Percentiles rank a stretch among this genome's conserved stretches.
These are phyloP conservation scores for Amauroascus niger DNA, from an alignment of 2,329 filamentous ascomycete genomes.

Conservation along the genomic window DNA sequence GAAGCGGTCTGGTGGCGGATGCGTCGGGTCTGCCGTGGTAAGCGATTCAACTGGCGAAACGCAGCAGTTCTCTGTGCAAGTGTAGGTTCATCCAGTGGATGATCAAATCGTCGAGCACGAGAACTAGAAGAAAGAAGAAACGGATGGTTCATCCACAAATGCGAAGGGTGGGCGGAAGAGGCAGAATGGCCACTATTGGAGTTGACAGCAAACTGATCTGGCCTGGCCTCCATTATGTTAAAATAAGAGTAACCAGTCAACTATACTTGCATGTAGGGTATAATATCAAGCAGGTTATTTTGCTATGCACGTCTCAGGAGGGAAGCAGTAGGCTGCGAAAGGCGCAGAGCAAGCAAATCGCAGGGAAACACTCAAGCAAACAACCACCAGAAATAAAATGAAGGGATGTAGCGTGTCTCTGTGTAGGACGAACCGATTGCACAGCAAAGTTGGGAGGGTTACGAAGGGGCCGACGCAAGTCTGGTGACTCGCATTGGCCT, in stretches of 20 bases:
- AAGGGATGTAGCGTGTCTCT: constrained; percentile 15
- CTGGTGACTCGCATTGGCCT: constrained; percentile 14
- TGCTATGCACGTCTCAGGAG: not conserved
- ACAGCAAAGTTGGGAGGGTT: constrained; percentile 9
- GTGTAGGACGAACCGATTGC: constrained; percentile 14
- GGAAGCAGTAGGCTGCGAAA: not conserved
- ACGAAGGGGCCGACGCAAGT: constrained; percentile 9
- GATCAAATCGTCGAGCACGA: constrained; percentile 22
- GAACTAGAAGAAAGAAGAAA: constrained; percentile 22
- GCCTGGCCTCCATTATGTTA: constrained; percentile 28
- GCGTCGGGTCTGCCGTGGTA: constrained; percentile 22
- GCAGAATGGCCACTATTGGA: constrained; percentile 24
- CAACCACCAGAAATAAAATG: constrained; percentile 9
- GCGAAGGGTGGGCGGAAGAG: constrained; percentile 24
- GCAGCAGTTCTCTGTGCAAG: constrained; percentile 26
- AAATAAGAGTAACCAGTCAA: constrained; percentile 6
- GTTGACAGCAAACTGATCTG: constrained; percentile 23
- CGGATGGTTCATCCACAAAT: constrained; percentile 26
- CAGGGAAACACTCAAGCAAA: constrained; percentile 1
- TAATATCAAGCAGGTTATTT: not conserved
- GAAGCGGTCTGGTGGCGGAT: constrained; percentile 22
- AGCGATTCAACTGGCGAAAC: constrained; percentile 28
- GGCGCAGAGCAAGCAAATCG: not conserved
- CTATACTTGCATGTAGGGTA: constrained; percentile 1
- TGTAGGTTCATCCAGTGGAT: constrained; percentile 26